A percentile compares a stretch with the other conserved stretches of the same genome.
These are phyloP conservation scores for Mortierella sp. DNA, from an alignment of 371 early-diverging fungal genomes.

Conservation along the genomic window DNA sequence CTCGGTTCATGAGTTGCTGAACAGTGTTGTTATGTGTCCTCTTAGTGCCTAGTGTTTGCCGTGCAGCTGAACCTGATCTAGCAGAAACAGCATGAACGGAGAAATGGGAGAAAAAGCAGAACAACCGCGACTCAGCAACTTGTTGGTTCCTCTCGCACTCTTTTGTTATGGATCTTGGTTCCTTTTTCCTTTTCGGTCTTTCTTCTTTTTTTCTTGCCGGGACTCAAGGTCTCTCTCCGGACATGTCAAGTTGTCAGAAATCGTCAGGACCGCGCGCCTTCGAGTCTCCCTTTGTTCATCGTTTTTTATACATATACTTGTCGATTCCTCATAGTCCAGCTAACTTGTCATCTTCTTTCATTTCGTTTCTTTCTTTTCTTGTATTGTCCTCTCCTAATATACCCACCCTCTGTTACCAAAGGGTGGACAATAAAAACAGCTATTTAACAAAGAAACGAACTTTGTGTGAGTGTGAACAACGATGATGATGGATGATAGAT, in stretches of 20 bases:
- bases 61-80: slow-evolving; percentile 39
- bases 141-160: slow-evolving; percentile 2
- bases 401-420: too few species aligned
- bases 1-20: slow-evolving; percentile 39
- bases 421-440: too few species aligned
- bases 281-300: not conserved
- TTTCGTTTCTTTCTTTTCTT: not conserved
- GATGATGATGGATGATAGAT: too few species aligned
- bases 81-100: slow-evolving; percentile 26
- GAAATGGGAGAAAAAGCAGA: slow-evolving; percentile 10
- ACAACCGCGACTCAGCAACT: slow-evolving; percentile 26
- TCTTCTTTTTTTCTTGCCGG: slow-evolving; percentile 4
- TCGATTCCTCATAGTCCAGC: not conserved
- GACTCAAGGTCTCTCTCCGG: slow-evolving; percentile 7
- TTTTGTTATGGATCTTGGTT: not conserved
- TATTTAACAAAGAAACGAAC: too few species aligned
- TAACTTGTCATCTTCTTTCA: not conserved
- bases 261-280: not conserved
- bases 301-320: not conserved
- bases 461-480: too few species aligned
- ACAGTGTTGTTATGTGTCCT: slow-evolving; percentile 51
- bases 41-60: slow-evolving; percentile 46
- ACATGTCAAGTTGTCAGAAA: not conserved
- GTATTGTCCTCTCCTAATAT: too few species aligned
- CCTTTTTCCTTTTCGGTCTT: slow-evolving; percentile 7